phyloP scores from a whole-genome alignment of 495 filamentous ascomycete genomes.

The Darksidea phi region DNA sequence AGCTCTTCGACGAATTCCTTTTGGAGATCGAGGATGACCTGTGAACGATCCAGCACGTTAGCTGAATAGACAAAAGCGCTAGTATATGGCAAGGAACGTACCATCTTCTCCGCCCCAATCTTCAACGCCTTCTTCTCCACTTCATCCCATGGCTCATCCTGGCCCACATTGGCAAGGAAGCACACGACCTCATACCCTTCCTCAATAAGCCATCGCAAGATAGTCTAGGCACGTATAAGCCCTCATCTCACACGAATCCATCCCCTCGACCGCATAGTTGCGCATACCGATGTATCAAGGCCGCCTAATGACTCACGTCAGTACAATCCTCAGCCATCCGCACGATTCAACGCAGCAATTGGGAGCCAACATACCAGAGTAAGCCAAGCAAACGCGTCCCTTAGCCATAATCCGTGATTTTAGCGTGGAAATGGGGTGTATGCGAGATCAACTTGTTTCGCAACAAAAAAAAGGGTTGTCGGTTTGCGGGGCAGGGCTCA shows the following conservation, averaged over 20 bases:
- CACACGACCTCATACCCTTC: slow-evolving; percentile 67
- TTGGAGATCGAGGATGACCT: slow-evolving; percentile 66
- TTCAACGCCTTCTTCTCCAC: slow-evolving; percentile 66
- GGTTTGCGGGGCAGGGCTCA: slow-evolving; percentile 5
- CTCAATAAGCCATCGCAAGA: slow-evolving; percentile 44
- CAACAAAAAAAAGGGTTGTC: not conserved
- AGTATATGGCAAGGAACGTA: not conserved
- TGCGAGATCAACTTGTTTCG: not conserved
- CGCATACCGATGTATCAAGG: slow-evolving; percentile 22
- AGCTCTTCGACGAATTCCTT: slow-evolving; percentile 81
- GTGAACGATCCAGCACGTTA: not conserved
- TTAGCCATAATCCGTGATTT: slow-evolving; percentile 21
- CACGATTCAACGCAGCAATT: not conserved
- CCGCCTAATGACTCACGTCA: slow-evolving; percentile 24
- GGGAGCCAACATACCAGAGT: slow-evolving; percentile 17
- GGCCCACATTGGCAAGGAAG: slow-evolving; percentile 52
- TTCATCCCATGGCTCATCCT: slow-evolving; percentile 61
- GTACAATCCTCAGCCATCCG: not conserved
- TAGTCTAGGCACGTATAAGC: slow-evolving; percentile 1
- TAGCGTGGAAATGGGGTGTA: not conserved
- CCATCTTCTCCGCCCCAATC: slow-evolving; percentile 60
- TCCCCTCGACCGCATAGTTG: not conserved
- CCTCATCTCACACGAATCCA: not conserved
- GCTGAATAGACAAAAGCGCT: not conserved
- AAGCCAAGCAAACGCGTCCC: slow-evolving; percentile 34